Evolutionary conservation across 2,329 filamentous ascomycete species (phyloP), one percentile per base, ranked within the genome.

Genomic region (Huntiella savannae): DNA sequence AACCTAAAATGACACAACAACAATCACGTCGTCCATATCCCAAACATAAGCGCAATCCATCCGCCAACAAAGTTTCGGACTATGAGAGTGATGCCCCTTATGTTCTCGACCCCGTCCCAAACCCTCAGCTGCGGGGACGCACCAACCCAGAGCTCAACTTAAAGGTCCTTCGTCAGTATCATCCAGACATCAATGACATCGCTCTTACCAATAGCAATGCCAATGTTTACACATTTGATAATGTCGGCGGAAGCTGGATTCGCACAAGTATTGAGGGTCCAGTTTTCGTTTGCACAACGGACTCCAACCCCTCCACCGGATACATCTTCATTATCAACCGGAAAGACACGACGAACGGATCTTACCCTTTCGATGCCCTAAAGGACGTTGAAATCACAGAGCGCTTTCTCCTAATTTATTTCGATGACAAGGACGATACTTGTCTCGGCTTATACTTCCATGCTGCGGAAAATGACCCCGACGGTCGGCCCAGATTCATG

Each of bases 101-200:
- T 52, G 70, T 73, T 56, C 55, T 62, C 54, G 61, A 63, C 42
- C 51, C 58, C 42, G 59, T 64, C 55, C 54, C 62, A 53, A 49
- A 61, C 55, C 49, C 61, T 55, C 65, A 60, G 33, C 70, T 63
- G 56, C 68, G 62, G 44, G 73, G 66, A 59, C 78, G 82, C 53
- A 79, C 79, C 52, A 91, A 87, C 60, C 82, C 80, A 47, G 80
- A 92, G 54, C 77, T 96, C 57, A 96, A 96, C 65, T 70, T 93
- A 53, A 70, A 75, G 42, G 88, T 95, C 35, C 70, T 96, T 33
- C 77, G 73, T 49, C 82, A 85, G 53, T 83, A 94, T 63, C 74
- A 84, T 49, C 82, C 85, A 32, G 71, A 74, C 49, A 75, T 95
- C 52, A 67, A 68, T 49, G 65, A 70, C 45, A 85, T 95, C 57